Evolutionary conservation across 2,329 filamentous ascomycete species (phyloP).

Genomic region (Xylariomycetidae sp.): DNA sequence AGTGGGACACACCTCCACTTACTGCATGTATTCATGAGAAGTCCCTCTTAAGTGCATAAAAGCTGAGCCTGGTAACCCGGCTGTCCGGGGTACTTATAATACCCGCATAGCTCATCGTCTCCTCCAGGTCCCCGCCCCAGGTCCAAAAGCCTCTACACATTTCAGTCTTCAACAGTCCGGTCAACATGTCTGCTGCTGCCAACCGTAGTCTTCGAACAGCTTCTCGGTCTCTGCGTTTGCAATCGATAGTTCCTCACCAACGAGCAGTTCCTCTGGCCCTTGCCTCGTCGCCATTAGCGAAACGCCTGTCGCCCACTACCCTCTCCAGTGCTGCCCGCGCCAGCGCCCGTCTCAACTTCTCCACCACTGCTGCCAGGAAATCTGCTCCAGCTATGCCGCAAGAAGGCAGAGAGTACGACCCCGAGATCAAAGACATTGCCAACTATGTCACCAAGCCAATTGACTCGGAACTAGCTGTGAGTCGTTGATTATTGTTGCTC

Average conservation of each 20-base stretch:
- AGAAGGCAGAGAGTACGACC: conserved; percentile 66
- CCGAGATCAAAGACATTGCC: conserved; percentile 93
- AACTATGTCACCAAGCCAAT: conserved; percentile 89
- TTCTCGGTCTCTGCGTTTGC: conserved; percentile 49
- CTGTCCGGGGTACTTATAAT: no score
- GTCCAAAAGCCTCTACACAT: no score
- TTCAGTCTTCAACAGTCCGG: no score
- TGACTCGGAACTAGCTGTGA: conserved; percentile 86
- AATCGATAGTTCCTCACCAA: conserved; percentile 26
- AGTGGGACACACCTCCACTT: no score
- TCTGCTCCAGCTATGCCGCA: conserved; percentile 48
- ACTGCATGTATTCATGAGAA: no score
- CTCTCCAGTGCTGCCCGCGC: conserved; percentile 30
- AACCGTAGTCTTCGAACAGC: conserved; percentile 50
- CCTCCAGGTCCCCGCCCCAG: no score
- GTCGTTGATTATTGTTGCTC: conserved; percentile 33
- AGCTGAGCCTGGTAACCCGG: no score
- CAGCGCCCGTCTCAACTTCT: conserved; percentile 37
- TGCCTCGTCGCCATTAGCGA: neutral
- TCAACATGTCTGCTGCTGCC: no score
- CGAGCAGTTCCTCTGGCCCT: neutral
- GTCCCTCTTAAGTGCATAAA: no score
- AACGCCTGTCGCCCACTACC: conserved; percentile 16
- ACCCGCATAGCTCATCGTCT: no score
- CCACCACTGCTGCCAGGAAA: conserved; percentile 42